Evolutionary conservation across 176 grass and related monocot species (phyloP).

Genomic region (Melocanna baccifera): DNA sequence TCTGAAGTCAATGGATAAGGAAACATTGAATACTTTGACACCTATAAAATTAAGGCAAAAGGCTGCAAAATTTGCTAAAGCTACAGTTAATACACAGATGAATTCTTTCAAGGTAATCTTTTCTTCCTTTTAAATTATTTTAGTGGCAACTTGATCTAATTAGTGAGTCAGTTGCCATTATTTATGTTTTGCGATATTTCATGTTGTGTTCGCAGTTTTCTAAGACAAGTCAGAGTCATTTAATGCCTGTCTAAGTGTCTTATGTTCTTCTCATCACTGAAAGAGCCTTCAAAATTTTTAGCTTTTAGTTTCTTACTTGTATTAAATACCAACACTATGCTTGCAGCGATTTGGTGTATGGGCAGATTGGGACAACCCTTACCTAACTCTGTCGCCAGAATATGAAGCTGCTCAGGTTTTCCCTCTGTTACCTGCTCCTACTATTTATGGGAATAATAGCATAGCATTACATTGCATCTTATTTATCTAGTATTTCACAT

Average conservation of each 20-base stretch:
- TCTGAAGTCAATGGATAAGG: slow-evolving; percentile 89
- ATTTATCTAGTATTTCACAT: slow-evolving; percentile 8
- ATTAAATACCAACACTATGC: slow-evolving; percentile 17
- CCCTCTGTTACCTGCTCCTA: slow-evolving; percentile 18
- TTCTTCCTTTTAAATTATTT: slow-evolving; percentile 21
- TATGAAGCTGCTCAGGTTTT: slow-evolving; percentile 98
- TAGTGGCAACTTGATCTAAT: neutral
- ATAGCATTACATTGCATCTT: neutral
- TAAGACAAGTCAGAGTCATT: neutral
- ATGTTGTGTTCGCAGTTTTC: neutral
- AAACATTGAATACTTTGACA: slow-evolving; percentile 68
- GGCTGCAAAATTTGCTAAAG: slow-evolving; percentile 97
- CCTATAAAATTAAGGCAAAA: slow-evolving; percentile 93
- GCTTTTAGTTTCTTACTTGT: slow-evolving; percentile 8
- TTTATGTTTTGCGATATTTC: slow-evolving; percentile 10
- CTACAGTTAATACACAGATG: slow-evolving; percentile 87
- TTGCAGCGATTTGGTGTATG: slow-evolving; percentile 81
- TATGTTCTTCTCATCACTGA: neutral
- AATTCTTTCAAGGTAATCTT: slow-evolving; percentile 88
- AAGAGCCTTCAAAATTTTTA: neutral
- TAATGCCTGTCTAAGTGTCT: neutral
- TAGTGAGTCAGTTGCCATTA: neutral
- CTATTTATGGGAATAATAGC: slow-evolving; percentile 3
- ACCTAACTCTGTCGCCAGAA: slow-evolving; percentile 84
- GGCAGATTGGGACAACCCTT: slow-evolving; percentile 95